Base-by-base conservation (phyloP, 1,284 basidiomycete species). In the Cutaneotrichosporon dermatis region DNA sequence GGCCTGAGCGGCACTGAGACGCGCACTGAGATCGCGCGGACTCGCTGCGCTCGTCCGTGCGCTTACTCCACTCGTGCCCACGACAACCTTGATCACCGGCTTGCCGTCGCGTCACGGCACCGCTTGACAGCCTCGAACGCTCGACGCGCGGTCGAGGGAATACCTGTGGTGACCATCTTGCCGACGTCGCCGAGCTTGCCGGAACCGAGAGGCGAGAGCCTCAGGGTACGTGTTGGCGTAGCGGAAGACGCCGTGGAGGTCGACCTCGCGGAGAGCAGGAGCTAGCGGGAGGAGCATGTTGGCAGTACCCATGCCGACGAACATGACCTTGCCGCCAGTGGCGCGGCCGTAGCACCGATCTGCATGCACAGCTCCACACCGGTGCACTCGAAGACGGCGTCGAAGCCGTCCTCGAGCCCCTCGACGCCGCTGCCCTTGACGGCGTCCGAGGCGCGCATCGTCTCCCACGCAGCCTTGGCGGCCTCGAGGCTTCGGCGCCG, bases 241-340 rank as follows among this genome's bases (percentile, higher is more conserved):
- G 37, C 82, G 75, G 86, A 97, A 97, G 50, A 90, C 90, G 55
- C 94, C 94, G 68, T 88, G 83, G 67, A 98, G 85, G 78, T 97
- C 93, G 62, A 98, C 91, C 79, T 98, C 94, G 55, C 94, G 86
- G 51, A 88, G 11, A 91, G 86, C 92, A 90, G 16, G 84, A 83
- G 36, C 88, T 88, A 58, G 92, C 82, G n/a, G 94, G 93, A 95
- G 82, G 62, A 83, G 82, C 60, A 89, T 85, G 70, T 88, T 89
- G 63, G 87, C 85, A 16, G 89, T 86, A 66, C 94, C 94, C 94
- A 98, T 98, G 37, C 94, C 94, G 68, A 98, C 86, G 69, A 92
- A 88, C 81, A 92, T 87, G 57, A 95, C 88, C 74, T 89, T 90
- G 46, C 90, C 90, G 55, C 92, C 93, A 5, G 89, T 82, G 34